Conservation (phyloP, 2,329 filamentous ascomycete genomes). For the Nakataea oryzae region DNA sequence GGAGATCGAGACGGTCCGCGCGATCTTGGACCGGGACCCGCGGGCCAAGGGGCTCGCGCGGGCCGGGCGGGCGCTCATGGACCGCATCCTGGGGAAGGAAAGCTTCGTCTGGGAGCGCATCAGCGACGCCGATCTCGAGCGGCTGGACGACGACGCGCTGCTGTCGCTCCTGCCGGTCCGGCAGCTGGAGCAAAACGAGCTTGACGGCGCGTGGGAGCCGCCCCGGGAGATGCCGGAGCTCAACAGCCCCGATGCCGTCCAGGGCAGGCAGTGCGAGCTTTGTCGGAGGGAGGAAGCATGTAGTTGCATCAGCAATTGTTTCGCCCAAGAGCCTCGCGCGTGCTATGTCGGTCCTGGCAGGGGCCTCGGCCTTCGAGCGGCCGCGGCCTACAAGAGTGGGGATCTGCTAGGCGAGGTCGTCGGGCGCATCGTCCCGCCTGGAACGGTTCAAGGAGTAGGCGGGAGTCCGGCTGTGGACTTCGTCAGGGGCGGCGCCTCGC, state of each 20-base stretch:
- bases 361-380: too few species aligned
- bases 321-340: background rate
- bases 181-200: background rate
- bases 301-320: background rate
- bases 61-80: background rate
- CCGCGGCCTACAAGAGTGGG: background rate
- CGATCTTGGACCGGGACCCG: background rate
- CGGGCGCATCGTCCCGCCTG: background rate
- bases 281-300: background rate
- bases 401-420: background rate
- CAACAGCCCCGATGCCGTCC: background rate
- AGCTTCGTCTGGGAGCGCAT: background rate
- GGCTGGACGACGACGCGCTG: background rate
- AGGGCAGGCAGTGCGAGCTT: background rate
- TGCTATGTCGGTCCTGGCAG: background rate
- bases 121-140: background rate
- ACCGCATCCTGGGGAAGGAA: background rate
- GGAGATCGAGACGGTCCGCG: background rate
- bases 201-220: background rate
- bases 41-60: too few species aligned
- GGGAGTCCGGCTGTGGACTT: background rate
- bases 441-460: background rate
- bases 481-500: background rate
- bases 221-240: background rate
- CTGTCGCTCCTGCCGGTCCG: background rate